Evolutionary conservation across 768 basidiomycete species (phyloP), one percentile per base, ranked within the genome.

Genomic region (Multifurca ochricompacta): DNA sequence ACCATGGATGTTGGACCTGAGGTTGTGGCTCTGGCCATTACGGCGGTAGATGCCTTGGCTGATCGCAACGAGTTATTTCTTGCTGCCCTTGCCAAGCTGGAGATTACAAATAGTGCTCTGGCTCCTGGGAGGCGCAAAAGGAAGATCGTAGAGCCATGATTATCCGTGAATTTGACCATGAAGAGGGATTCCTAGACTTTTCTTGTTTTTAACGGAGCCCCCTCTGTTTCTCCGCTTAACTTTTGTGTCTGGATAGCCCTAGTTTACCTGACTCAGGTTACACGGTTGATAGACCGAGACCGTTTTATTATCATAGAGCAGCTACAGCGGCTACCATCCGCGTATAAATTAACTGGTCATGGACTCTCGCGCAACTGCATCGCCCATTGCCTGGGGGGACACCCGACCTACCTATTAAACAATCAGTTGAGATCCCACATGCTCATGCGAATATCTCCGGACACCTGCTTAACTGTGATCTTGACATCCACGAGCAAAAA

Each of bases 81-180:
- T 8, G 34, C 18, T 25, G 51, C 51, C 36, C 19, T 57, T 48
- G 63, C 9, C 65, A 63, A 43, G 66, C 64, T 50, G 72, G 69
- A 39, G 59, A 62, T 60, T 16, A 18, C 53, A 28, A 50, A 58
- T 32, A 48, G 30, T 14, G 40, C 49, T 10, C 35, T 40, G 18
- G 35, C 25, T 34, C 35, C 32, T 37, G 54, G 63, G n/a, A 59
- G 59, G 19, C 61, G 54, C 6, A 75, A 78, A 30, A 72, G 85
- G n/a, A 70, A 84, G 4, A 90, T 91, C 43, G 87, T 90, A 9
- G 88, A 92, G 89, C 80, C 2, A 73, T 91, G 28, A 82, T 92
- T 2, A 81, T 90, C 18, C 76, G 86, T 42, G 87, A 91, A 67
- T 72, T 90, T 70, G 81, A 83, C 16, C 62, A 83, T 2, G 85